Conservation (phyloP, 1,139 yeast genomes). For the Blastobotrys raffinosifermentans region DNA sequence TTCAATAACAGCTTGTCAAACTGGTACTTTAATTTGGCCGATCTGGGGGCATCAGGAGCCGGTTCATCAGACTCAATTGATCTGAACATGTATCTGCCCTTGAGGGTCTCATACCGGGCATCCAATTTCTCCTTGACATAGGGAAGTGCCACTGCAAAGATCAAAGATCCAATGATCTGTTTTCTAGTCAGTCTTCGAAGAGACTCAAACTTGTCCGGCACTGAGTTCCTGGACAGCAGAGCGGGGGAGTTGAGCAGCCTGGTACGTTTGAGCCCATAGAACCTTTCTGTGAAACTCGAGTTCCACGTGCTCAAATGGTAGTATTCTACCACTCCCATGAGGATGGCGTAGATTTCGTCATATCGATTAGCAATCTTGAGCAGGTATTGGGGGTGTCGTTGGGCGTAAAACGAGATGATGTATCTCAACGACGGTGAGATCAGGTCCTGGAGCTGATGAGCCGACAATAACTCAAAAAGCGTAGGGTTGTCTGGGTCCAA, state of each 20-base stretch:
- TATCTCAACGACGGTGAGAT: constrained; percentile 80
- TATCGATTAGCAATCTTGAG: constrained; percentile 59
- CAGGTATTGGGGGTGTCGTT: constrained; percentile 65
- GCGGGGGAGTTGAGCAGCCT: constrained; percentile 27
- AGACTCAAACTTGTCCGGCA: constrained; percentile 48
- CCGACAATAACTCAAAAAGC: constrained; percentile 73
- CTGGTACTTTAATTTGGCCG: constrained; percentile 24
- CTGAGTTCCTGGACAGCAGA: constrained; percentile 24
- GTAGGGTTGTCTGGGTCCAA: constrained; percentile 75
- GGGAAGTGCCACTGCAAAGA: constrained; percentile 61
- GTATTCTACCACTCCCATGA: constrained; percentile 69
- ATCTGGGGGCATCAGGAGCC: constrained; percentile 14
- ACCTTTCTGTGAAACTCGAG: constrained; percentile 84
- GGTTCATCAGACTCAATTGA: constrained; percentile 37
- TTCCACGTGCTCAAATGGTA: constrained; percentile 69
- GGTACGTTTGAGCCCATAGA: constrained; percentile 79
- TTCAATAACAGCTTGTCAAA: constrained; percentile 47
- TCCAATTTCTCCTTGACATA: constrained; percentile 68
- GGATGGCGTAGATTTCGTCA: constrained; percentile 64
- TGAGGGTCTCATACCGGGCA: constrained; percentile 55
- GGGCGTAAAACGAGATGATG: constrained; percentile 75
- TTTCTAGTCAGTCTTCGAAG: constrained; percentile 47
- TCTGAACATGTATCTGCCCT: constrained; percentile 52
- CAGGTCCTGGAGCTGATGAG: constrained; percentile 69
- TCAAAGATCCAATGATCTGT: constrained; percentile 56